Conservation (phyloP, 495 filamentous ascomycete species). For the Pyronema domesticum region DNA sequence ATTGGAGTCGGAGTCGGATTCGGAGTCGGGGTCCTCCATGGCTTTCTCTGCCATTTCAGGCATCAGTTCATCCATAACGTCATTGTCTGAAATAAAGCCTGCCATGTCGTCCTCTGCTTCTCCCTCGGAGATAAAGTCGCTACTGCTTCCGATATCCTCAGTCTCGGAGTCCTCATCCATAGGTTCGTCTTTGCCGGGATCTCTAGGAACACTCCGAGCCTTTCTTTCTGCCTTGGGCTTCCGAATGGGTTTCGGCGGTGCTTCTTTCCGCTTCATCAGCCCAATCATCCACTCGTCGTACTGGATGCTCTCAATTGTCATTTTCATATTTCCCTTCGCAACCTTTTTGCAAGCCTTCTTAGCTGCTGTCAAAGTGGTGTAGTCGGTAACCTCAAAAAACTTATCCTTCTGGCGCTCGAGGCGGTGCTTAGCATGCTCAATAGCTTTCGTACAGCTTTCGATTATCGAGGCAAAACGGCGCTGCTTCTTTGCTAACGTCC, state of each 20-base stretch:
- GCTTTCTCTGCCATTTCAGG: neutral
- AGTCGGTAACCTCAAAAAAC: no score
- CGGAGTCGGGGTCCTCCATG: neutral
- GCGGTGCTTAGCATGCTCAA: no score
- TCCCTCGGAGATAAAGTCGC: no score
- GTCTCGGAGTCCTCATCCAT: slow-evolving; percentile 10
- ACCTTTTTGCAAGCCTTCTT: neutral
- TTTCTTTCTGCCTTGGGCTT: neutral
- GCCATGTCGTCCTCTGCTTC: neutral
- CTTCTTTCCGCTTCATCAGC: slow-evolving; percentile 10
- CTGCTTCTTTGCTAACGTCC: slow-evolving; percentile 34
- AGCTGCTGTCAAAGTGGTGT: no score
- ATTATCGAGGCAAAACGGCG: neutral
- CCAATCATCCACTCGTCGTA: slow-evolving; percentile 9
- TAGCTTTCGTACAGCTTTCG: slow-evolving; percentile 14
- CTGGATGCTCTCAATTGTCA: slow-evolving; percentile 39
- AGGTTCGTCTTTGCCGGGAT: slow-evolving; percentile 12
- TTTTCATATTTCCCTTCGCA: slow-evolving; percentile 37
- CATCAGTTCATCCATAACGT: neutral
- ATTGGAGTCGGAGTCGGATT: neutral
- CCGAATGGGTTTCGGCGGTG: neutral
- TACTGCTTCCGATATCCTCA: no score
- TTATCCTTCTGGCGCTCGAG: no score
- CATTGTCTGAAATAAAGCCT: neutral
- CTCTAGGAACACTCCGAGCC: no score